Conservation (phyloP, 2,329 filamentous ascomycete species). For the Trichoderma brevicompactum region DNA sequence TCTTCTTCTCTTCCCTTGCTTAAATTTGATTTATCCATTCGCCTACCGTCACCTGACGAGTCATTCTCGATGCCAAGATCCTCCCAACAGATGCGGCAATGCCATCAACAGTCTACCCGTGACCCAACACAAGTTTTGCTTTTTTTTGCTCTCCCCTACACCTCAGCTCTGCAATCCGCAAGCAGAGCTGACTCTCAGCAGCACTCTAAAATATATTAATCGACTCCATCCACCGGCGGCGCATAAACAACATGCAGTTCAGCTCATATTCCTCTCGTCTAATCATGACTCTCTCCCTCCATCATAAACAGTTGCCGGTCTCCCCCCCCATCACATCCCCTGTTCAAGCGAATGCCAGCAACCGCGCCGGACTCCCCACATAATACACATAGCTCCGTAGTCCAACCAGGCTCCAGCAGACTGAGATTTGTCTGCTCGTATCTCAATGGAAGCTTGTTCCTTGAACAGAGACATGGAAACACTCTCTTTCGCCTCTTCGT, state of each 20-base stretch:
- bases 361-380: background rate
- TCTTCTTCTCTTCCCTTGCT: background rate
- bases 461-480: background rate
- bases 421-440: slow-evolving; percentile 17
- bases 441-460: slow-evolving; percentile 4
- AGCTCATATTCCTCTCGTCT: slow-evolving; percentile 1
- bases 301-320: background rate
- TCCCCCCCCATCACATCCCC: no score
- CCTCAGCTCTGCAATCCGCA: background rate
- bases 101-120: background rate
- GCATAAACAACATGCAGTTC: slow-evolving; percentile 10
- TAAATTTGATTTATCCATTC: background rate
- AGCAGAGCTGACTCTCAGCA: background rate
- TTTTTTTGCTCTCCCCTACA: background rate
- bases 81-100: background rate
- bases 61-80: background rate
- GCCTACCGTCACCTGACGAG: background rate
- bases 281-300: background rate
- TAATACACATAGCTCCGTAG: background rate
- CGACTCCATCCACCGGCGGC: slow-evolving; percentile 11
- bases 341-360: no score
- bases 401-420: background rate
- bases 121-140: background rate
- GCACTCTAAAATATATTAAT: background rate
- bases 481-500: background rate